A percentile compares a stretch with the other conserved stretches of the same genome.
Conservation (phyloP, 2,329 filamentous ascomycete species). For the Trichoderma aggressivum region DNA sequence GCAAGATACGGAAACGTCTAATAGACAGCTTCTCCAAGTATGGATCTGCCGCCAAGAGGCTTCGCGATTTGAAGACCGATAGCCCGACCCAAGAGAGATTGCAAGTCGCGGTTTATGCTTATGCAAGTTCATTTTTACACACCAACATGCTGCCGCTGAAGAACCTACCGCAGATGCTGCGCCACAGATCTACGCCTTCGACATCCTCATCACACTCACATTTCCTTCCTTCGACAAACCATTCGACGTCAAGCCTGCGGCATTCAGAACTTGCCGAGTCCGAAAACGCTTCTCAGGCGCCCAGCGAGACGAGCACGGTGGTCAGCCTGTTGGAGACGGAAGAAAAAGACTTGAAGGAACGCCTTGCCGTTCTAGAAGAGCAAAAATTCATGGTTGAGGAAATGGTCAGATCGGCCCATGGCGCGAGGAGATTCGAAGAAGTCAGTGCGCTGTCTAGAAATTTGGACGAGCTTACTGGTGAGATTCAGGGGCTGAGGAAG, state of each 20-base stretch:
- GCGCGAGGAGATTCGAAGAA: conserved; percentile 79
- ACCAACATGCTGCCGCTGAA: conserved; percentile 88
- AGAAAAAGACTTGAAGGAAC: conserved; percentile 76
- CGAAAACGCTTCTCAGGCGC: conserved; percentile 44
- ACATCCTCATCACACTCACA: conserved; percentile 29
- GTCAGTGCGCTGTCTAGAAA: conserved; percentile 76
- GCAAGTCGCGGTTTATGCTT: conserved; percentile 77
- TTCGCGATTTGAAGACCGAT: conserved; percentile 73
- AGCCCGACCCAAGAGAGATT: conserved; percentile 70
- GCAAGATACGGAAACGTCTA: conserved; percentile 83
- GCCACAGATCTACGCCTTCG: conserved; percentile 37
- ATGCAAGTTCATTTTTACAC: conserved; percentile 79
- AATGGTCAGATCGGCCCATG: conserved; percentile 77
- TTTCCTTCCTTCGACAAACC: conserved; percentile 35
- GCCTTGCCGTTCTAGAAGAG: conserved; percentile 81
- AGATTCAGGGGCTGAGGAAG: conserved; percentile 67
- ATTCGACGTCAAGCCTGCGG: conserved; percentile 40
- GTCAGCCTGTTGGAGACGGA: conserved; percentile 68
- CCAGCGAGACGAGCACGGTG: conserved; percentile 52
- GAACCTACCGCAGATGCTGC: conserved; percentile 64
- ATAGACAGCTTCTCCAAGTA: conserved; percentile 90
- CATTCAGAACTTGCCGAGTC: conserved; percentile 46
- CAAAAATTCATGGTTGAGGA: conserved; percentile 85
- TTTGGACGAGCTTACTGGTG: conserved; percentile 73
- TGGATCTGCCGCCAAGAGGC: conserved; percentile 73